Base-by-base conservation (phyloP, 2,329 filamentous ascomycete species). In the Coccinonectria pachysandricola region DNA sequence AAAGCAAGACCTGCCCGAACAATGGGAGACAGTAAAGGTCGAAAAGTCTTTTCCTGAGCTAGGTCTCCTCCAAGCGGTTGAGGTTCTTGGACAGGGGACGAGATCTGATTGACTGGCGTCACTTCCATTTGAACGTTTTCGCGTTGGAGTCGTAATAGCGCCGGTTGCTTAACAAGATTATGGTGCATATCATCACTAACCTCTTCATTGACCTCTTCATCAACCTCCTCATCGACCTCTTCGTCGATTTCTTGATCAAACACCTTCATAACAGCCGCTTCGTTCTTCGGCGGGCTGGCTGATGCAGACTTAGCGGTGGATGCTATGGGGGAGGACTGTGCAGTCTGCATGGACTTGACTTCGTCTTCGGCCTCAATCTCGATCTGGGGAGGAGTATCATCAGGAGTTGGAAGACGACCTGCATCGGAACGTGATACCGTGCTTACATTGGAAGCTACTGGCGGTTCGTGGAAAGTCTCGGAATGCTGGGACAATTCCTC, bases 1-100 rank as follows among this genome's bases (percentile, higher is more conserved):
- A 75, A 49, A 15, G 62, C 68, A 24, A 66, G 57, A 3, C 69
- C 70, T 14, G 62, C 70, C 23, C 69, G 59, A n/a, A 75, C 64
- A 18, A 73, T 73, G 2, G 71, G 68, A 5, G 69, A 73, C 1
- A 75, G 52, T 5, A 54, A 56, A 14, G 65, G 63, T 7, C 65
- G 60, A 9, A 40, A 33, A 2, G 45, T 49, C 19, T 48, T 49
- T 8, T 53, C 49, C 5, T 39, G 34, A 12, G 36, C 23, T 4
- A 32, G 23, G 22, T 57, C 53, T 5, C 46, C 47, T 11, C 33
- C 38, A 6, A 50, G 15, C 4, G 53, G 52, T 21, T 48, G 46
- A 7, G 48, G 46, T 8, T 54, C 48, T 28, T 56, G 51, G 6
- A 48, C 32, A 3, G 55, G 55, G 2, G 56, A 59, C 7, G 57